Evolutionary conservation across 768 basidiomycete genomes (phyloP).

Genomic region (Tricholoma sp.): DNA sequence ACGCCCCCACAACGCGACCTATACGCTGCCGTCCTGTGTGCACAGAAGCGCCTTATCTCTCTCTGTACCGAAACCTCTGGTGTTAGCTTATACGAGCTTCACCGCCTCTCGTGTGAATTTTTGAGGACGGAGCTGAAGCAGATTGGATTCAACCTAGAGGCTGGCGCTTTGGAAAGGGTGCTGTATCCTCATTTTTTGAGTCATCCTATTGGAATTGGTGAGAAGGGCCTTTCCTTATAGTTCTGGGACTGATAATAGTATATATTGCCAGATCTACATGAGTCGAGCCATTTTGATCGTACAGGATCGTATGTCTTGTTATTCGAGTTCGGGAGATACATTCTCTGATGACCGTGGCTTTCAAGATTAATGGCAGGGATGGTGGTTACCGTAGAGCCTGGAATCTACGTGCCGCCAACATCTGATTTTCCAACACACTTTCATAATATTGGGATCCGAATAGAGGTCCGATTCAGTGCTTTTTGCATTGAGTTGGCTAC

Average conservation of each 20-base stretch:
- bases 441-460: conserved; percentile 88
- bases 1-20: conserved; percentile 76
- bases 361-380: conserved; percentile 73
- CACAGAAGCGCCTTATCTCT: conserved; percentile 61
- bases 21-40: conserved; percentile 72
- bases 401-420: conserved; percentile 83
- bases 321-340: background rate
- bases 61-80: conserved; percentile 55
- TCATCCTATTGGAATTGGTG: conserved; percentile 89
- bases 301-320: conserved; percentile 39
- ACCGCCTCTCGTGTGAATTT: conserved; percentile 62
- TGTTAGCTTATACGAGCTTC: conserved; percentile 70
- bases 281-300: conserved; percentile 62
- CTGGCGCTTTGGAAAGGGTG: conserved; percentile 60
- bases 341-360: background rate
- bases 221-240: conserved; percentile 15
- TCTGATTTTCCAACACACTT: conserved; percentile 80
- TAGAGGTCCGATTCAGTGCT: conserved; percentile 53
- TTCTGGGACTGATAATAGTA: conserved; percentile 3
- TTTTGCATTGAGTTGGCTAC: background rate
- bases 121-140: conserved; percentile 71
- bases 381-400: conserved; percentile 92
- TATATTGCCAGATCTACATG: conserved; percentile 71
- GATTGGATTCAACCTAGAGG: conserved; percentile 62
- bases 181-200: conserved; percentile 92